A percentile compares a stretch with the other conserved stretches of the same genome.
Conservation (phyloP, 306 rosid species). For the Senna siamea region DNA sequence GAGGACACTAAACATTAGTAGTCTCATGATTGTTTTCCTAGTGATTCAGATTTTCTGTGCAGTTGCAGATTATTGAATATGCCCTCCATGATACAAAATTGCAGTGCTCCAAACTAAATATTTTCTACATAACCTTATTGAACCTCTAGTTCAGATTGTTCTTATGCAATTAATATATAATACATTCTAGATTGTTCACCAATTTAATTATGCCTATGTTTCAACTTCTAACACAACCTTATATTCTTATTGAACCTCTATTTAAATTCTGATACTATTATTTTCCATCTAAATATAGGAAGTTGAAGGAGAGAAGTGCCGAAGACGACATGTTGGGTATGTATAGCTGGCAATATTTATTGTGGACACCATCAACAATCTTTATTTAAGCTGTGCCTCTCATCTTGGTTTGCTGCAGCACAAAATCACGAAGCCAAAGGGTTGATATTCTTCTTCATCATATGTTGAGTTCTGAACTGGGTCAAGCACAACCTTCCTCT, state of each 20-base stretch:
- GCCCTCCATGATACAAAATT: slow-evolving; percentile 4
- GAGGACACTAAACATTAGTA: neutral
- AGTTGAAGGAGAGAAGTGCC: slow-evolving; percentile 46
- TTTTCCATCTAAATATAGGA: slow-evolving; percentile 54
- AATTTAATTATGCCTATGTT: neutral
- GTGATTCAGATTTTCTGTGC: neutral
- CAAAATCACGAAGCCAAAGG: slow-evolving; percentile 82
- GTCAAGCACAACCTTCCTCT: slow-evolving; percentile 50
- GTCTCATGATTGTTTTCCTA: neutral
- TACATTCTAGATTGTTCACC: neutral
- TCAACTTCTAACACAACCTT: neutral
- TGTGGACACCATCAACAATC: slow-evolving; percentile 17
- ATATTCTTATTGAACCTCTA: neutral
- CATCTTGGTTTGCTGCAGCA: slow-evolving; percentile 59
- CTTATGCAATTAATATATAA: no score
- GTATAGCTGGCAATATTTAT: slow-evolving; percentile 33
- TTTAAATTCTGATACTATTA: slow-evolving; percentile 26
- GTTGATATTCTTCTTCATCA: slow-evolving; percentile 92
- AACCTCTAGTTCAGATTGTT: neutral
- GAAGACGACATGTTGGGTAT: slow-evolving; percentile 69
- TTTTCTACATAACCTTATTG: slow-evolving; percentile 6
- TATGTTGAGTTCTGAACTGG: slow-evolving; percentile 89
- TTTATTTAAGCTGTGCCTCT: slow-evolving; percentile 30
- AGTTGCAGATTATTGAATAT: neutral
- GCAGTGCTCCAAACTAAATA: slow-evolving; percentile 19